phyloP scores from a whole-genome alignment of 805 yeast species.

The Teunomyces stri region DNA sequence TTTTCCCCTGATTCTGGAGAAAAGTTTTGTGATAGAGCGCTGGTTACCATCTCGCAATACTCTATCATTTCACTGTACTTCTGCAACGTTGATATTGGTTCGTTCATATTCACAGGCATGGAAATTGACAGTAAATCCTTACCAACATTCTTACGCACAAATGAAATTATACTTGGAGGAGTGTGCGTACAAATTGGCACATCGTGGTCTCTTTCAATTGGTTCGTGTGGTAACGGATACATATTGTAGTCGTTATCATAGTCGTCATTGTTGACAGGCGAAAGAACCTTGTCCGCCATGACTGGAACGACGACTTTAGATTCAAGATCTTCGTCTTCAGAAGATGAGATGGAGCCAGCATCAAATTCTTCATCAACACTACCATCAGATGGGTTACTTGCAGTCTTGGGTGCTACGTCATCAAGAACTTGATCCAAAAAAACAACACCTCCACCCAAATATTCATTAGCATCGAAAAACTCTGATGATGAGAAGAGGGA shows the following conservation, averaged over 20 bases:
- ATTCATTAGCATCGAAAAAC: conserved; percentile 65
- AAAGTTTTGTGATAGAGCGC: conserved; percentile 49
- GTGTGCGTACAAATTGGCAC: conserved; percentile 56
- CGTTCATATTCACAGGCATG: conserved; percentile 94
- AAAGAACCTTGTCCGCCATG: not conserved
- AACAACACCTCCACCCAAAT: conserved; percentile 52
- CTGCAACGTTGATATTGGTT: conserved; percentile 83
- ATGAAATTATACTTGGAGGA: conserved; percentile 81
- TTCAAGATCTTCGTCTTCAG: conserved; percentile 10
- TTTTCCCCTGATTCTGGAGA: conserved; percentile 53
- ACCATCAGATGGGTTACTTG: conserved; percentile 11
- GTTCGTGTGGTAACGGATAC: conserved; percentile 63
- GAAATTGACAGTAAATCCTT: conserved; percentile 82
- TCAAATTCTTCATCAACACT: conserved; percentile 16
- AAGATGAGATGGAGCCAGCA: conserved; percentile 15
- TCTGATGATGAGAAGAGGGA: conserved; percentile 33
- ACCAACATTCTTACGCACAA: conserved; percentile 87
- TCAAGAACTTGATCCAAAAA: conserved; percentile 30
- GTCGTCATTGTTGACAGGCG: conserved; percentile 10
- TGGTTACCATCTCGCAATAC: conserved; percentile 63
- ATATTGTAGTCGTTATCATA: conserved; percentile 29
- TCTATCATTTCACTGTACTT: conserved; percentile 78
- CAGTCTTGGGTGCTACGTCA: not conserved
- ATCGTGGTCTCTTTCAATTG: conserved; percentile 54
- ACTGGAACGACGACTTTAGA: not conserved